A percentile compares a stretch with the other conserved stretches of the same genome.
Evolutionary conservation across 1,284 basidiomycete species (phyloP).

Genomic region (Xanthoconium separans): DNA sequence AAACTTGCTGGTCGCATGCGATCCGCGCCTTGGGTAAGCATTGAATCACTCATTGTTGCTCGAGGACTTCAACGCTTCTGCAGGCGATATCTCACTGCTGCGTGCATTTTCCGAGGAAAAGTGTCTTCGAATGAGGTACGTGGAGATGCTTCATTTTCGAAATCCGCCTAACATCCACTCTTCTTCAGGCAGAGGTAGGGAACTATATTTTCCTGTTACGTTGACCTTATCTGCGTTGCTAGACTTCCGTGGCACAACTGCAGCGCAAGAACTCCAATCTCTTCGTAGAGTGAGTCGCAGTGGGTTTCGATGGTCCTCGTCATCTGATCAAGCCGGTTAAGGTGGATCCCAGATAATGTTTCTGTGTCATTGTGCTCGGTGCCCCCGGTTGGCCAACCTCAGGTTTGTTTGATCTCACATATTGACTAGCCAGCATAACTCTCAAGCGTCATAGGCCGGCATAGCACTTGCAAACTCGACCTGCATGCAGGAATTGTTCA

Average conservation of each 20-base stretch:
- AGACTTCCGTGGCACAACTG: constrained; percentile 52
- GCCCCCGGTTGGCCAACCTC: constrained; percentile 77
- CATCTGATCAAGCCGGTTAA: constrained; percentile 25
- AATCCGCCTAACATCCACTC: background rate
- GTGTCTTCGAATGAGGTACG: constrained; percentile 79
- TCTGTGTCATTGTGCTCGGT: constrained; percentile 81
- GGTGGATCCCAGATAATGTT: constrained; percentile 86
- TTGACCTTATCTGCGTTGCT: constrained; percentile 2
- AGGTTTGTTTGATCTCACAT: constrained; percentile 40
- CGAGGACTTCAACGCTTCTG: constrained; percentile 1
- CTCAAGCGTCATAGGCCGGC: constrained; percentile 49
- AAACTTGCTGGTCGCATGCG: constrained; percentile 83
- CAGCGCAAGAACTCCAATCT: constrained; percentile 71
- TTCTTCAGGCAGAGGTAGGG: constrained; percentile 38
- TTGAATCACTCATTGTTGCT: background rate
- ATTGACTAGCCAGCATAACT: background rate
- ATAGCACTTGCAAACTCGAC: constrained; percentile 85
- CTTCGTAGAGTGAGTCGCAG: constrained; percentile 69
- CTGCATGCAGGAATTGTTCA: constrained; percentile 89
- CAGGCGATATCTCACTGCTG: constrained; percentile 83
- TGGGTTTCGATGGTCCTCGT: background rate
- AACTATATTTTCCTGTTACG: background rate
- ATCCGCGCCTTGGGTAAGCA: constrained; percentile 72
- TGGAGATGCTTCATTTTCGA: constrained; percentile 15
- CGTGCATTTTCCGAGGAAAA: constrained; percentile 85